These are phyloP conservation scores for Suhomyces terraborum DNA, from an alignment of 1,139 yeast species.

Conservation along the genomic window DNA sequence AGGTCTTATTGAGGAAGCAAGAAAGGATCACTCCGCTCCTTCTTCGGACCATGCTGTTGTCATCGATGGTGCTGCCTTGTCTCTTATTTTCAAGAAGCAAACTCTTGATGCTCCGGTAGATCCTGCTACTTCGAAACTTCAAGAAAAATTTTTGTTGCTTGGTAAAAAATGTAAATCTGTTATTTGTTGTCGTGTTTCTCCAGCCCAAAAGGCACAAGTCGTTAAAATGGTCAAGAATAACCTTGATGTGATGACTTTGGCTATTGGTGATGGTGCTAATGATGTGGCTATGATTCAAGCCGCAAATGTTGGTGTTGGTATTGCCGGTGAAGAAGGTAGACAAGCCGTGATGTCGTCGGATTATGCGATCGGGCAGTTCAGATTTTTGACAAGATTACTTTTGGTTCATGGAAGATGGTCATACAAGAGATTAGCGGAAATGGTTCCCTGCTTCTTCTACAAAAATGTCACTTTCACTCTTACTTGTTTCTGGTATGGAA, in stretches of 20 bases:
- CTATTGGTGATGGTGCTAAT: slow-evolving; percentile 69
- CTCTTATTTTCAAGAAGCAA: slow-evolving; percentile 35
- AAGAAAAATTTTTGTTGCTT: slow-evolving; percentile 50
- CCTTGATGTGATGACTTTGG: slow-evolving; percentile 61
- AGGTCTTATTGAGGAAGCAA: slow-evolving; percentile 43
- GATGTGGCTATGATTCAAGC: slow-evolving; percentile 73
- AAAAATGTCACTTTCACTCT: slow-evolving; percentile 62
- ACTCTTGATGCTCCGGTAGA: slow-evolving; percentile 18
- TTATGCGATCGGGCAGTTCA: slow-evolving; percentile 65
- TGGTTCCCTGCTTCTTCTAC: slow-evolving; percentile 67
- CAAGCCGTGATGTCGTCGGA: slow-evolving; percentile 71
- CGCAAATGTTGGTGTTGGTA: slow-evolving; percentile 66
- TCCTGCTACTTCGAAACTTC: slow-evolving; percentile 18
- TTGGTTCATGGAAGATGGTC: slow-evolving; percentile 70
- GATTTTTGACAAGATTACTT: slow-evolving; percentile 54
- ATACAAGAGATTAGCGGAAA: slow-evolving; percentile 60
- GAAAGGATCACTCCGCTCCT: slow-evolving; percentile 54
- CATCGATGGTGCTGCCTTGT: slow-evolving; percentile 58
- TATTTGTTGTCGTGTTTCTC: slow-evolving; percentile 66
- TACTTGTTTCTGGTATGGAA: slow-evolving; percentile 64
- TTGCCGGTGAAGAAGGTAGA: slow-evolving; percentile 70
- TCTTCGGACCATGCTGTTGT: slow-evolving; percentile 49
- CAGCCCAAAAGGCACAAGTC: slow-evolving; percentile 62
- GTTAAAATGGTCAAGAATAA: slow-evolving; percentile 54
- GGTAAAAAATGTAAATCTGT: slow-evolving; percentile 65